phyloP scores from a whole-genome alignment of 2,329 filamentous ascomycete species.

The Stagonosporopsis tanaceti region DNA sequence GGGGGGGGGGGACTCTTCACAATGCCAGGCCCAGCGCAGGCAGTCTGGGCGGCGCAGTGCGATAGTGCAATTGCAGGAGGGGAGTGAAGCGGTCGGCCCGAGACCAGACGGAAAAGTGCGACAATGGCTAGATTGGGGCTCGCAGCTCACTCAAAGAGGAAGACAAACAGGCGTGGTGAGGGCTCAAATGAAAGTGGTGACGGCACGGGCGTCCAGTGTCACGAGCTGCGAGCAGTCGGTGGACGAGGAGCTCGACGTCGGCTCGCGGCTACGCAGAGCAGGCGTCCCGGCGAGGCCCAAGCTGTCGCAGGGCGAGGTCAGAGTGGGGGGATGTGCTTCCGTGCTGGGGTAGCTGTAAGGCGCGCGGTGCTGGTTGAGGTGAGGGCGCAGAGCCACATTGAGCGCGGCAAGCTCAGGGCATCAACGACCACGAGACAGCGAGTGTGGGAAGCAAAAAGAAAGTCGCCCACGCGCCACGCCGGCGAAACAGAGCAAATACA shows the following conservation, averaged over 20 bases:
- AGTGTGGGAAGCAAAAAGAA: conserved; percentile 42
- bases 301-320: conserved; percentile 30
- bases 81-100: conserved; percentile 48
- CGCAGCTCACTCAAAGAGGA: conserved; percentile 33
- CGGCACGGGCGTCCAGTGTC: conserved; percentile 30
- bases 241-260: conserved; percentile 25
- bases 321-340: conserved; percentile 34
- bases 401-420: conserved; percentile 30
- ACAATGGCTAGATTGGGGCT: conserved; percentile 44
- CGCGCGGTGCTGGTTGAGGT: conserved; percentile 29
- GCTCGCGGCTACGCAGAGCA: conserved; percentile 32
- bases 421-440: conserved; percentile 11
- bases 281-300: conserved; percentile 34
- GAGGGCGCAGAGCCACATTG: conserved; percentile 43
- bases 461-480: conserved; percentile 42
- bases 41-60: conserved; percentile 37
- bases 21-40: conserved; percentile 25
- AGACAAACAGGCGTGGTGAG: conserved; percentile 24
- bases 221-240: conserved; percentile 28
- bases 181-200: conserved; percentile 20
- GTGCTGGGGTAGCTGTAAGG: conserved; percentile 32
- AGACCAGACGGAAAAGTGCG: conserved; percentile 45
- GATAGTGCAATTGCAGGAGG: conserved; percentile 42
- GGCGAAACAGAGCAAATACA: conserved; percentile 43
- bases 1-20: conserved; percentile 28